Evolutionary conservation across 2,329 filamentous ascomycete genomes (phyloP).

Genomic region (Colletotrichum destructivum): DNA sequence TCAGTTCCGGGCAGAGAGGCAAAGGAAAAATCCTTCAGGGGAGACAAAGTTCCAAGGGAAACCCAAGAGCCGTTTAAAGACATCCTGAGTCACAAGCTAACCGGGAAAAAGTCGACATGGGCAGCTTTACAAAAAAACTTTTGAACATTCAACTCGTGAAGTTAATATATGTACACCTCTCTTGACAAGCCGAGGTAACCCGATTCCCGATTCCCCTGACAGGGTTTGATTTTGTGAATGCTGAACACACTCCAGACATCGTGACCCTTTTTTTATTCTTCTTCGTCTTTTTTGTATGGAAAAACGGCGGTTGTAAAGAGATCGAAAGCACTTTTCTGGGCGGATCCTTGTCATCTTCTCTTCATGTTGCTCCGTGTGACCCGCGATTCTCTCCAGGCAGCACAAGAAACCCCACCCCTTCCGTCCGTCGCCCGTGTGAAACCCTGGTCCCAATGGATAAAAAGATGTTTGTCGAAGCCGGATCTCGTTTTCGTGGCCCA

Average conservation of each 20-base stretch:
- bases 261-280: too few relatives aligned
- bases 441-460: constrained; percentile 35
- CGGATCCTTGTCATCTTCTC: constrained; percentile 1
- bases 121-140: constrained; percentile 16
- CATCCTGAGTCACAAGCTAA: neutral
- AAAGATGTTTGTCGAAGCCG: constrained; percentile 5
- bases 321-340: constrained; percentile 23
- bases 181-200: constrained; percentile 16
- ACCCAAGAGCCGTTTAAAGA: neutral
- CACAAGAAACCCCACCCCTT: neutral
- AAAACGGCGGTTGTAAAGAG: constrained; percentile 2
- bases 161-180: constrained; percentile 33
- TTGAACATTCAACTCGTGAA: constrained; percentile 34
- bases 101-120: too few relatives aligned
- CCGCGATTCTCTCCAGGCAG: neutral
- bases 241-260: constrained; percentile 3
- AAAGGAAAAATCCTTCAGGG: too few relatives aligned
- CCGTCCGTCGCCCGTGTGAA: constrained; percentile 28
- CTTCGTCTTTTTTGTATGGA: neutral
- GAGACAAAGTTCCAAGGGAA: neutral
- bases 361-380: constrained; percentile 16
- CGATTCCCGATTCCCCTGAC: constrained; percentile 6
- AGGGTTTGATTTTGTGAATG: constrained; percentile 13
- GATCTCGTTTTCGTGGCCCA: constrained; percentile 9
- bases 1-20: too few relatives aligned